These are phyloP conservation scores for Abrus pulchellus DNA, from an alignment of 306 rosid genomes.

Conservation along the genomic window DNA sequence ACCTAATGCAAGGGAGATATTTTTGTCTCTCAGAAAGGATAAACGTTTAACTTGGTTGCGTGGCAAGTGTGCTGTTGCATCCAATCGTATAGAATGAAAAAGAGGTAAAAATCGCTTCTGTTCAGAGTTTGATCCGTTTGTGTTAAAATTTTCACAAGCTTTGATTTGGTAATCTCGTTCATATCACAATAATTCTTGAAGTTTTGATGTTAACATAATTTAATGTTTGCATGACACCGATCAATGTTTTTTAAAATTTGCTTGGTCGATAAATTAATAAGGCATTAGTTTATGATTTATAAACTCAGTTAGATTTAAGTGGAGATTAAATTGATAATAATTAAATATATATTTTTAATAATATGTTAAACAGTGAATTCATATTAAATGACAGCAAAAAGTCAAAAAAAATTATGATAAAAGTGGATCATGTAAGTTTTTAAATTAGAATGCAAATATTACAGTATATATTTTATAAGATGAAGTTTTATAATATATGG, in stretches of 20 bases:
- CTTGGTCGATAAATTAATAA: neutral
- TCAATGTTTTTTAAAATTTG: neutral
- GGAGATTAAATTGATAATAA: neutral
- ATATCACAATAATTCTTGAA: neutral
- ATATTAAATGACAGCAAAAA: no score
- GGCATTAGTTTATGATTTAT: neutral
- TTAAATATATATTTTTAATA: neutral
- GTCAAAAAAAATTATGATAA: no score
- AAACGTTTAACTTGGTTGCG: slow-evolving; percentile 77
- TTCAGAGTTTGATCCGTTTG: neutral
- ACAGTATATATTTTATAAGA: neutral
- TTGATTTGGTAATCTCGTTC: slow-evolving; percentile 9
- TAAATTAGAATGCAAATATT: neutral
- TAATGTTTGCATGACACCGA: neutral
- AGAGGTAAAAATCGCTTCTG: neutral
- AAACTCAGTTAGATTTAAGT: neutral
- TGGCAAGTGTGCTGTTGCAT: slow-evolving; percentile 56
- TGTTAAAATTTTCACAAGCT: slow-evolving; percentile 6
- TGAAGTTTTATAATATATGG: no score
- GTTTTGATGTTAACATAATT: neutral
- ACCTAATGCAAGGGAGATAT: slow-evolving; percentile 72
- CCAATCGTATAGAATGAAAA: slow-evolving; percentile 47
- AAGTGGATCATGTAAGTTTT: neutral
- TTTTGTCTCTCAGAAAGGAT: slow-evolving; percentile 73
- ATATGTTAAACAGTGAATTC: neutral